phyloP scores from a whole-genome alignment of 129 eudicot genomes.

The Lonicera japonica region DNA sequence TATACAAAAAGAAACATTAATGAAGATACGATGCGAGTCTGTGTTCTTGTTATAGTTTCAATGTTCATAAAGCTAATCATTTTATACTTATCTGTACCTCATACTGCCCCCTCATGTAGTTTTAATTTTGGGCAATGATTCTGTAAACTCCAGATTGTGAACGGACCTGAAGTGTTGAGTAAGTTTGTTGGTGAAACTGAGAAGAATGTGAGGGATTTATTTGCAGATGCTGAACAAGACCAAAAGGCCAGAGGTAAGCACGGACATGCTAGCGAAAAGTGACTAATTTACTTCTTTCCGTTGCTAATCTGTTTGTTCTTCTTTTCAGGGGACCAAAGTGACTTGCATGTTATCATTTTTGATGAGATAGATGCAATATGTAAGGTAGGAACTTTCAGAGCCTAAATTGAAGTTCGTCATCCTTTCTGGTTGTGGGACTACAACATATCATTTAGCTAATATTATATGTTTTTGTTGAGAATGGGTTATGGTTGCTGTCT shows the following conservation, averaged over 20 bases:
- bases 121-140: constrained; percentile 14
- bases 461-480: no score
- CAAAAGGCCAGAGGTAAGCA: constrained; percentile 76
- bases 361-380: constrained; percentile 99
- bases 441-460: no score
- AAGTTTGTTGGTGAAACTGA: constrained; percentile 99
- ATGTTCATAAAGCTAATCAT: constrained; percentile 3
- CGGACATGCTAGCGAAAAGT: constrained; percentile 13
- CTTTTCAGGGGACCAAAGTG: constrained; percentile 88
- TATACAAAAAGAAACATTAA: no score
- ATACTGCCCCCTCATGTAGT: constrained; percentile 4
- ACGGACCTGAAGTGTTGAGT: constrained; percentile 98
- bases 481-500: no score
- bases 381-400: constrained; percentile 45
- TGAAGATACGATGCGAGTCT: neutral
- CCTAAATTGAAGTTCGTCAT: constrained; percentile 4
- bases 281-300: neutral
- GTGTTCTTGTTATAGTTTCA: neutral
- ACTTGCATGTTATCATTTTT: constrained; percentile 92
- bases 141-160: constrained; percentile 61
- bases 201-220: constrained; percentile 92
- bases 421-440: no score
- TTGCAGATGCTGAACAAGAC: constrained; percentile 99
- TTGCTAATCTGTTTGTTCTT: neutral
- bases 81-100: neutral